Base-by-base conservation (phyloP, 768 basidiomycete genomes). In the Amanita muscaria region DNA sequence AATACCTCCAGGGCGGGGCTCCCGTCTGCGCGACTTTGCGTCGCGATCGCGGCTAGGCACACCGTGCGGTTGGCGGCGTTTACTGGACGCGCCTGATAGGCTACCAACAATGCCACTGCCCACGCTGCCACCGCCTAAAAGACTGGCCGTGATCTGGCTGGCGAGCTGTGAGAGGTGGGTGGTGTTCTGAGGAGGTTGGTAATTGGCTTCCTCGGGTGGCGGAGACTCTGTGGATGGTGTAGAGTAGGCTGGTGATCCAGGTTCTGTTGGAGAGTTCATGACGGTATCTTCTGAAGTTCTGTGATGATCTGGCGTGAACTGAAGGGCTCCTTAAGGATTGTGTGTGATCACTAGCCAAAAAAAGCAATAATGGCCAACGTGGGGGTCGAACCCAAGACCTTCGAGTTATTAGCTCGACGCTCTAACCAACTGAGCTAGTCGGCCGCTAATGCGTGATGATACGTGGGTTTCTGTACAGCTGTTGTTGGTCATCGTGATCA, bases 401-500 rank as follows among this genome's bases (percentile, higher is more conserved):
- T 74, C 72, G 76, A 71, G 73, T 77, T 75, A 78, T 78, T 80
- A 81, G 80, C 76, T 79, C 80, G 73, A 80, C 79, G 80, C 80
- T 82, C 80, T 81, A 82, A 82, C 80, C 80, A 81, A 68, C 80
- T 82, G 80, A 82, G 80, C 80, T 80, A 82, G 76, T 73, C 78
- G 78, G 79, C 80, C 78, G 44, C 18, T 15, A 15, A 40, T 3
- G 3, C 5, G 10, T 22, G 19, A 22, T 24, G 19, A 22, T 12
- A 40, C 5, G 14, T 3, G 14, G 5, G n/a, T n/a, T n/a, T n/a
- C n/a, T n/a, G n/a, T n/a, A n/a, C n/a, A n/a, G n/a, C n/a, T n/a
- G n/a, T n/a, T n/a, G n/a, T n/a, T n/a, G n/a, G n/a, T n/a, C n/a
- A n/a, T n/a, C n/a, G n/a, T n/a, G n/a, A n/a, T n/a, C n/a, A n/a